Evolutionary conservation across 805 yeast species (phyloP), one percentile per base, ranked within the genome.

Genomic region (Kockiozyma suomiensis): DNA sequence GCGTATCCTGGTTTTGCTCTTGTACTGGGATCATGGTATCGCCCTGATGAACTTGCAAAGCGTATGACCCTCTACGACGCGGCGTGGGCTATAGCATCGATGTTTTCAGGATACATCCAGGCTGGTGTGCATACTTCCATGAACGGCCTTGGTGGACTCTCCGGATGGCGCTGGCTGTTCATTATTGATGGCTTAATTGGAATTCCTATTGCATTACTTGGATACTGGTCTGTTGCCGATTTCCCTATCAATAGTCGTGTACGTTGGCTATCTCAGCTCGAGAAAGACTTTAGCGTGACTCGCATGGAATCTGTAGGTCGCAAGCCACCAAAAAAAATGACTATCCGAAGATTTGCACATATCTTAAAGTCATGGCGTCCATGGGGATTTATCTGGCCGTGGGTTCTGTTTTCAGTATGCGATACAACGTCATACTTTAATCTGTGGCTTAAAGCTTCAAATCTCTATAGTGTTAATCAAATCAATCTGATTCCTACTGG

Each of bases 141-240:
- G 62, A 68, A 67, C 25, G 67, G 68, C 13, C 59, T 64, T 17
- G 58, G 56, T 19, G 71, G 71, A 2, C 61, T 67, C 48, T 72
- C 72, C 2, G 77, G 77, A 25, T 75, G 78, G 78, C 65, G 75
- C 71, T 85, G 89, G 90, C 79, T 84, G 73, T 84, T 83, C 66
- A 77, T 85, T 48, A 78, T 85, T 58, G 89, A 86, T 70, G 87
- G 88, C 32, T 73, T 85, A 54, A 70, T 79, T 51, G 70, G 75
- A 2, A 61, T 76, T 10, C 75, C 74, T 3, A 71, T 76, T 21
- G 81, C 79, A 0, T 21, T 76, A 1, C 35, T 69, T 2, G 80
- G 80, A 41, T 69, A 37, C 38, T 63, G 48, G 40, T 54, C 51
- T 21, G 50, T 62, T n/a, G 56, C 65, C 21, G 62, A 60, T 32